A percentile compares a stretch with the other conserved stretches of the same genome.
phyloP scores from a whole-genome alignment of 2,329 filamentous ascomycete species.

The Colletotrichum magnum region DNA sequence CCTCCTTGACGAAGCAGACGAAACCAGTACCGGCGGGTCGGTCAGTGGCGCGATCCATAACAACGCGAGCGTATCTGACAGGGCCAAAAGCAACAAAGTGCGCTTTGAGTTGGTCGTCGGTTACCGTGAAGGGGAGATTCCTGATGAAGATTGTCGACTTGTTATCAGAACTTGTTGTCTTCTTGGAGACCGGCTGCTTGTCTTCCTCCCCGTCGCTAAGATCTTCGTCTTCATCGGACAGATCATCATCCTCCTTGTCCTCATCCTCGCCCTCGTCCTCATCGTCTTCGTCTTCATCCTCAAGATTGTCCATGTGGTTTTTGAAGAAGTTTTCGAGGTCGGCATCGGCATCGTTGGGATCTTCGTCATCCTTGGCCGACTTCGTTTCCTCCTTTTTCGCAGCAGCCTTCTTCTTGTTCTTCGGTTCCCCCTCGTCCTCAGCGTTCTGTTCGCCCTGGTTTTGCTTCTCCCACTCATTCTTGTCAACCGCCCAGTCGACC shows the following conservation, averaged over 20 bases:
- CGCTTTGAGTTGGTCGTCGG: slow-evolving; percentile 84
- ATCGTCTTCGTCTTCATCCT: slow-evolving; percentile 68
- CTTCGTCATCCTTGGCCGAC: slow-evolving; percentile 51
- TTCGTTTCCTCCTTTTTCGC: slow-evolving; percentile 55
- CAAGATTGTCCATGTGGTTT: slow-evolving; percentile 69
- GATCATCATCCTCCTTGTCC: slow-evolving; percentile 60
- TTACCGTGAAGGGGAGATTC: slow-evolving; percentile 91
- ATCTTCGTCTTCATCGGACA: slow-evolving; percentile 59
- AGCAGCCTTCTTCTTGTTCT: slow-evolving; percentile 50
- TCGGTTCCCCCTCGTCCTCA: slow-evolving; percentile 43
- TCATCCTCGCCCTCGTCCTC: slow-evolving; percentile 60
- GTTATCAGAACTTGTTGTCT: slow-evolving; percentile 69
- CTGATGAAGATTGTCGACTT: slow-evolving; percentile 90
- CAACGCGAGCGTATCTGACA: slow-evolving; percentile 92
- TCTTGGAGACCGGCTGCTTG: slow-evolving; percentile 50
- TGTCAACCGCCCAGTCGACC: slow-evolving; percentile 97
- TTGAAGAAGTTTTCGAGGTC: slow-evolving; percentile 70
- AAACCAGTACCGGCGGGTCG: slow-evolving; percentile 94
- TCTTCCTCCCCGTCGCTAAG: slow-evolving; percentile 55
- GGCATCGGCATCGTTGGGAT: slow-evolving; percentile 59
- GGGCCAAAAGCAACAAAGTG: slow-evolving; percentile 92
- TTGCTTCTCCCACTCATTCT: slow-evolving; percentile 83
- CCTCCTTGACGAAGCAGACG: slow-evolving; percentile 87
- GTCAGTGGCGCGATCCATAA: slow-evolving; percentile 87
- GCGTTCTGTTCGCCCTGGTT: slow-evolving; percentile 55